Conservation (phyloP, 495 filamentous ascomycete species). For the Evernia prunastri region DNA sequence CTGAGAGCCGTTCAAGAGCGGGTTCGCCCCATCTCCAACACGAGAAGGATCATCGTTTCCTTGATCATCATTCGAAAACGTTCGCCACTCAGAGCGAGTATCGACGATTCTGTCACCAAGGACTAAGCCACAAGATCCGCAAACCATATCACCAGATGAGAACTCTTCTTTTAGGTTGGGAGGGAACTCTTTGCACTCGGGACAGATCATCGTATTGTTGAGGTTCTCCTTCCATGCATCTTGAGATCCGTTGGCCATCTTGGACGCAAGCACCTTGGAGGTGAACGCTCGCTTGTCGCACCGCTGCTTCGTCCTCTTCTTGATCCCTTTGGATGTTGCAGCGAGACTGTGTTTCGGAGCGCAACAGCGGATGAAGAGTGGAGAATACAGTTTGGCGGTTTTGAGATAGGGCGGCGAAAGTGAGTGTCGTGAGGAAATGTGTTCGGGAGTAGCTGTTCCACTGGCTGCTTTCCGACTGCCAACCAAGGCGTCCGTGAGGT, state of each 20-base stretch:
- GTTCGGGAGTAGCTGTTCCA: slow-evolving; percentile 8
- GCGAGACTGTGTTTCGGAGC: slow-evolving; percentile 42
- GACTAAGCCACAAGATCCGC: slow-evolving; percentile 85
- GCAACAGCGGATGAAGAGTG: slow-evolving; percentile 52
- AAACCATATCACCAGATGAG: slow-evolving; percentile 86
- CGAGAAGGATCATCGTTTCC: slow-evolving; percentile 89
- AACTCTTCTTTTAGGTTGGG: slow-evolving; percentile 92
- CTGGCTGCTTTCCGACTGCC: slow-evolving; percentile 28
- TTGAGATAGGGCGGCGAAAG: background rate
- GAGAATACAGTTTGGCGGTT: slow-evolving; percentile 60
- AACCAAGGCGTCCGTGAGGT: slow-evolving; percentile 35
- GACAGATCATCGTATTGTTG: slow-evolving; percentile 73
- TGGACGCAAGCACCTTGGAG: slow-evolving; percentile 24
- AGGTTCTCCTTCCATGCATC: slow-evolving; percentile 67
- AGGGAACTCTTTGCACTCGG: slow-evolving; percentile 83
- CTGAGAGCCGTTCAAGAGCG: slow-evolving; percentile 83
- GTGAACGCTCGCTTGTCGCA: slow-evolving; percentile 16
- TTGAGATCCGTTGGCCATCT: slow-evolving; percentile 30
- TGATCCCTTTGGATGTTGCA: slow-evolving; percentile 37
- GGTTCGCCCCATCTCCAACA: slow-evolving; percentile 88
- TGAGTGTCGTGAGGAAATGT: background rate
- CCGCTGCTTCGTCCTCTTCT: slow-evolving; percentile 33
- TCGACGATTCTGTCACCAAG: slow-evolving; percentile 87
- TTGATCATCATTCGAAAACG: slow-evolving; percentile 95
- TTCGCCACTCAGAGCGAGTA: slow-evolving; percentile 95